Base-by-base conservation (phyloP, 768 basidiomycete genomes). In the Coprinopsis cinerea region DNA sequence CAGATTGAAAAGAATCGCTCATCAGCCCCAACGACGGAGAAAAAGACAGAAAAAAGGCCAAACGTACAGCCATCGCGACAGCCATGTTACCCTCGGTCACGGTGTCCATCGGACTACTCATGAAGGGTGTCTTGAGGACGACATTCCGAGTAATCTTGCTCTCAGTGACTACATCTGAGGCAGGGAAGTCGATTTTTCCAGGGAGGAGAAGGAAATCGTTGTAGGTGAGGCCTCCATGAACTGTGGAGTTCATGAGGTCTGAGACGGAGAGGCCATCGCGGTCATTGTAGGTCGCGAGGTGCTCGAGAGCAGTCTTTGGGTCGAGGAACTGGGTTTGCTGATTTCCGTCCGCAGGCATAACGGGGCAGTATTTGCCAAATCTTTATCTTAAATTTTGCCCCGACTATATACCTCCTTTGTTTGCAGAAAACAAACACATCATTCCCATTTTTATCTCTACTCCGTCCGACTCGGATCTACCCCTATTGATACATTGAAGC, bases 31-130 rank as follows among this genome's bases (percentile, higher is more conserved):
- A 51, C 47, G 32, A 47, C 47, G 22, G 41, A 41, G 27, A 24
- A 11, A 40, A 44, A 34, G 30, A 36, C 47, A 34, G 47, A 51
- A 34, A 57, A 40, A 48, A 27, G 41, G 22, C 40, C 42, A 41
- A 48, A 68, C 86, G 71, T 65, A 93, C 90, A 67, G 92, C 92
- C 78, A 95, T 83, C 44, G 85, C 73, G 63, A 95, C 92, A 25
- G 91, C 92, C 90, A 94, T 95, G 52, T 90, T 83, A 47, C 78
- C 82, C 69, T 97, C 96, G 1, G 96, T 98, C 58, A 98, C 96
- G 39, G 96, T 99, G 72, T 99, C 96, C 96, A 99, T 99, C 14
- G 96, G 95, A 45, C 91, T 94, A 65, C 92, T 95, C 74, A 97
- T 75, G 71, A 99, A 95, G 0, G 95, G 96, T 0, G 93, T 94